Evolutionary conservation across 2,329 filamentous ascomycete genomes (phyloP).

Genomic region (Myriosclerotinia curreyana): DNA sequence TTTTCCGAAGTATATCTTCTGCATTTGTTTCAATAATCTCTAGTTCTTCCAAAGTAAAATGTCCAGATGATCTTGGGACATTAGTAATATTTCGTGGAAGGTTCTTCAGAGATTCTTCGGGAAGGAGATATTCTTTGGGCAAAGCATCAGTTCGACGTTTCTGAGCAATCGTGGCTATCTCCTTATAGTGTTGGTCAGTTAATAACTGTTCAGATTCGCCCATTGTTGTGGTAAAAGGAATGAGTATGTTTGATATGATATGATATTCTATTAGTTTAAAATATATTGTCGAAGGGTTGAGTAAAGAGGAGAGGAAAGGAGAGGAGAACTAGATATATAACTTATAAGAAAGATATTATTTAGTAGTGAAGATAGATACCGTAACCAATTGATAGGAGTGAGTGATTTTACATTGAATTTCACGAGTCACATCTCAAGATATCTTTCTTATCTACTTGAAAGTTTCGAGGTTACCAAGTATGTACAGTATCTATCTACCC

Average conservation of each 20-base stretch:
- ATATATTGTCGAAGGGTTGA: neutral
- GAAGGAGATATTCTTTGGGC: slow-evolving; percentile 36
- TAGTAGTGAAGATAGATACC: neutral
- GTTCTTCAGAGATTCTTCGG: slow-evolving; percentile 27
- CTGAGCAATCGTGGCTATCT: slow-evolving; percentile 41
- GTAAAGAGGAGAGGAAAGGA: neutral
- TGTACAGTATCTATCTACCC: neutral
- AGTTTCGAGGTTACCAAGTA: no score
- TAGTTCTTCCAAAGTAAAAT: slow-evolving; percentile 18
- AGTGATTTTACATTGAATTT: neutral
- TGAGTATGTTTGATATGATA: no score
- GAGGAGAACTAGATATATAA: neutral
- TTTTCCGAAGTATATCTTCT: slow-evolving; percentile 29
- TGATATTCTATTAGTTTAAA: no score
- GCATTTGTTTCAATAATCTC: slow-evolving; percentile 36
- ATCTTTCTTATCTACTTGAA: neutral
- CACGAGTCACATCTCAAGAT: neutral
- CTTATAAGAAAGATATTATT: neutral
- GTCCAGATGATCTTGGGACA: slow-evolving; percentile 16
- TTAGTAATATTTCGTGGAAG: slow-evolving; percentile 27
- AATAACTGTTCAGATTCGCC: slow-evolving; percentile 16
- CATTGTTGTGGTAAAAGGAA: neutral
- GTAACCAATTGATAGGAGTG: neutral
- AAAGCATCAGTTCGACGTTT: slow-evolving; percentile 39
- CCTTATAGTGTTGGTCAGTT: slow-evolving; percentile 41